Conservation (phyloP, 805 yeast species). For the Zygoascus tannicola region DNA sequence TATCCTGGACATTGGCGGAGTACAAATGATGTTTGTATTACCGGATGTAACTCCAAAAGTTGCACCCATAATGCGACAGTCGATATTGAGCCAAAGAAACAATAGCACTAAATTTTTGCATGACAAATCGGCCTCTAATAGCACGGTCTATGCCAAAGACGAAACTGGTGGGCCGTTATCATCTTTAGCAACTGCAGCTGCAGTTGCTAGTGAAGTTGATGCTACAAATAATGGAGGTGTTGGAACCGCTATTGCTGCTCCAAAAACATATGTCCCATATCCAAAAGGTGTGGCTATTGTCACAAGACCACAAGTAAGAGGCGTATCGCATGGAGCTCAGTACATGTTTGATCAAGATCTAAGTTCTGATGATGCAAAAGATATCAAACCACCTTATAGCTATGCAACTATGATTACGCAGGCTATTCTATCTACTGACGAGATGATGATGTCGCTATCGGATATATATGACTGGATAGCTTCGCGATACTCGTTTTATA, state of each 20-base stretch:
- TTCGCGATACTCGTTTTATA: slow-evolving; percentile 79
- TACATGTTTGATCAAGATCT: slow-evolving; percentile 34
- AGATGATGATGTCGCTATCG: slow-evolving; percentile 79
- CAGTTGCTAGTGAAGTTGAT: slow-evolving; percentile 4
- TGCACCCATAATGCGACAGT: slow-evolving; percentile 26
- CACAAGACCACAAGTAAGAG: slow-evolving; percentile 33
- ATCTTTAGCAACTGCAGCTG: slow-evolving; percentile 3
- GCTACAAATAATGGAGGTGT: neutral
- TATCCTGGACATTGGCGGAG: slow-evolving; percentile 88
- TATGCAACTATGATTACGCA: slow-evolving; percentile 98
- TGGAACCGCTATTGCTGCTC: neutral
- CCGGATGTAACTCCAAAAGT: slow-evolving; percentile 80
- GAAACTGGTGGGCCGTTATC: neutral
- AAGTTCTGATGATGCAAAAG: slow-evolving; percentile 83
- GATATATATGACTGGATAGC: slow-evolving; percentile 92
- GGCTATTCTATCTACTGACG: slow-evolving; percentile 80
- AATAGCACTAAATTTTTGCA: neutral
- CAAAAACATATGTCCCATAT: slow-evolving; percentile 18
- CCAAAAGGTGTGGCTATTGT: slow-evolving; percentile 36
- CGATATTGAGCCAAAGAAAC: neutral
- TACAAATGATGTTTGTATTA: slow-evolving; percentile 96
- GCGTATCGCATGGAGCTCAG: slow-evolving; percentile 22
- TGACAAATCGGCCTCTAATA: neutral
- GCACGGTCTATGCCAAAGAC: neutral
- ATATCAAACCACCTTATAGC: slow-evolving; percentile 92